Evolutionary conservation across 2,329 filamentous ascomycete genomes (phyloP).

Genomic region (Alternaria novae-zelandiae): DNA sequence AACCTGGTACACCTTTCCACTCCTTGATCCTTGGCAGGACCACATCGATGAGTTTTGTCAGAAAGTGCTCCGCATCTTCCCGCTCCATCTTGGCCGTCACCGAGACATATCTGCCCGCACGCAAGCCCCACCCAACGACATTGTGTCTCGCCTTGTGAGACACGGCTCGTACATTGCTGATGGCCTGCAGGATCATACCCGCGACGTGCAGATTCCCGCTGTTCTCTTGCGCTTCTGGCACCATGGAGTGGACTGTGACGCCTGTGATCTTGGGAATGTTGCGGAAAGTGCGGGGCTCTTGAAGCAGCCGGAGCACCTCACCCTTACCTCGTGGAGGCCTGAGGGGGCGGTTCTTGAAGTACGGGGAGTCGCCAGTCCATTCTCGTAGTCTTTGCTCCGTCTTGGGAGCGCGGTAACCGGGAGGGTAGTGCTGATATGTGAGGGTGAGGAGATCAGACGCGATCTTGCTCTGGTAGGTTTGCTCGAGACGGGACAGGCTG

Average conservation of each 20-base stretch:
- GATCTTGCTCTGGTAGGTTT: constrained; percentile 88
- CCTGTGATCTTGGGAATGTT: constrained; percentile 84
- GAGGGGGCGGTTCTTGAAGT: constrained; percentile 88
- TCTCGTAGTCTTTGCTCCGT: constrained; percentile 71
- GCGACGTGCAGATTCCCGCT: constrained; percentile 80
- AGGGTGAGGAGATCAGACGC: constrained; percentile 88
- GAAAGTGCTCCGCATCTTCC: constrained; percentile 85
- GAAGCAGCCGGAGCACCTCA: constrained; percentile 71
- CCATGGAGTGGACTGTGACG: constrained; percentile 80
- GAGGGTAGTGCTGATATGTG: constrained; percentile 83
- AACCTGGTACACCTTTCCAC: constrained; percentile 79
- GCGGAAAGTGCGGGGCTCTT: constrained; percentile 72
- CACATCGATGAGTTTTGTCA: constrained; percentile 87
- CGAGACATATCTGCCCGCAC: constrained; percentile 72
- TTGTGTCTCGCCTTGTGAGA: constrained; percentile 73
- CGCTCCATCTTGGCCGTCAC: constrained; percentile 79
- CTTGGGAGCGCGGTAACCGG: constrained; percentile 69
- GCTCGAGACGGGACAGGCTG: constrained; percentile 81
- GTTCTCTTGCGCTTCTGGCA: constrained; percentile 71
- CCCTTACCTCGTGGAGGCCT: constrained; percentile 83
- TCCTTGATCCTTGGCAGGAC: constrained; percentile 97
- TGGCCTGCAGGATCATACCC: constrained; percentile 82
- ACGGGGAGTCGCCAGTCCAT: constrained; percentile 92
- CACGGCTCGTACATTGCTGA: constrained; percentile 76
- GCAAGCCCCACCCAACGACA: constrained; percentile 77